Evolutionary conservation across 305 asterid genomes (phyloP), one percentile per base, ranked within the genome.

Genomic region (Stenogyne calaminthoides): DNA sequence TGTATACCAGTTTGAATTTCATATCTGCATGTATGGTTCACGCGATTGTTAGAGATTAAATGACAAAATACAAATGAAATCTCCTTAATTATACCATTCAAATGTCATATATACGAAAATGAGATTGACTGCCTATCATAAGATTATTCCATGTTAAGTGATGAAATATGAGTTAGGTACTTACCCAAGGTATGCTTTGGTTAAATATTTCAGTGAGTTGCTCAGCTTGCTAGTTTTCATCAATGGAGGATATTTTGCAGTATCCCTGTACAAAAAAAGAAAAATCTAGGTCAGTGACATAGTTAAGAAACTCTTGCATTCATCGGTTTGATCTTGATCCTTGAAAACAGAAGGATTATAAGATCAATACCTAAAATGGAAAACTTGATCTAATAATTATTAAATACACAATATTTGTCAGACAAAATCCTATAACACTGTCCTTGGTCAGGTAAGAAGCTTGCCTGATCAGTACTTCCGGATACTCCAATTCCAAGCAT

Each of bases 171-270:
- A 58, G 0, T 29, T 71, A 67, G 76, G 42, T 56, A 80, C 81
- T 70, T 80, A 89, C 96, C 98, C 98, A 1, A 93, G 94, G 82
- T 91, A 89, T 64, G 94, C 87, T 77, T 84, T 91, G 27, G 96
- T 91, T 69, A 93, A 74, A 77, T 93, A 91, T 76, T 88, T 91
- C 74, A 93, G 84, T 5, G 98, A 86, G 96, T 93, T 93, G 91
- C 97, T 87, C 71, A 93, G 97, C 91, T 89, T 93, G 96, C 96
- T 93, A 27, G 98, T 89, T 76, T 91, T 93, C 96, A 89, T 91
- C 62, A 93, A 74, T 63, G 98, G 94, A 9, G 96, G 97, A 69
- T 93, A 93, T 80, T 84, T 88, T 56, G 97, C 89, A 2, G 95
- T 89, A 72, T 93, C 98, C 96, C 98, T 93, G 83, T 54, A 58